Evolutionary conservation across 1,284 basidiomycete genomes (phyloP).

Genomic region (Papiliotrema flavescens): DNA sequence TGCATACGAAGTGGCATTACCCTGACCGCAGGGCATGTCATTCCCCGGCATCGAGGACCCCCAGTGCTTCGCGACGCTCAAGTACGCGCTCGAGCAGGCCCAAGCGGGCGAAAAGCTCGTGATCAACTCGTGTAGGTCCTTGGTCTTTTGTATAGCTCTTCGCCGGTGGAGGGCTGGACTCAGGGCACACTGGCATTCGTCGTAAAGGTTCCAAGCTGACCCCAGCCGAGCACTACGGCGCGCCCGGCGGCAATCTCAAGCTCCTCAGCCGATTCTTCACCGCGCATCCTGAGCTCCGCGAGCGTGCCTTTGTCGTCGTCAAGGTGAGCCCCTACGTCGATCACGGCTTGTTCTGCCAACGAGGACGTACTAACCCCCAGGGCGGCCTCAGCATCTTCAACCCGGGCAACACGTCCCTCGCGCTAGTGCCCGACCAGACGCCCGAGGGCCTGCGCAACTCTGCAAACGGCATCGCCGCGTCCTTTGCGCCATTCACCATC

Average conservation of each 20-base stretch:
- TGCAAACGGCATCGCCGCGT: not conserved
- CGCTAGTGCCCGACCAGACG: not conserved
- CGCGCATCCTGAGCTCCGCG: not conserved
- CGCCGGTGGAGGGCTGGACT: too few species aligned
- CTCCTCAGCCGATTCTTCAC: not conserved
- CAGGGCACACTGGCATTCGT: not conserved
- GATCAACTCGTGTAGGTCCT: not conserved
- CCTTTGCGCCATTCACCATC: not conserved
- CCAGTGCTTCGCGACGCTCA: not conserved
- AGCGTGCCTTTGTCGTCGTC: not conserved
- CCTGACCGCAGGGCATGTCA: too few species aligned
- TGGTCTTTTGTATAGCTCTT: not conserved
- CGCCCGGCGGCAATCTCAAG: not conserved
- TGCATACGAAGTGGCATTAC: not conserved
- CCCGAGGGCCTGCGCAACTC: not conserved
- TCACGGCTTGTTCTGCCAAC: not conserved
- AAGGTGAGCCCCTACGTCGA: not conserved
- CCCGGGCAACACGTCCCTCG: too few species aligned
- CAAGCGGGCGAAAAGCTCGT: not conserved
- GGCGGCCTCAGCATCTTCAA: too few species aligned
- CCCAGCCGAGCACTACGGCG: not conserved
- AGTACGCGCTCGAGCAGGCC: not conserved
- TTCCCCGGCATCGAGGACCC: too few species aligned
- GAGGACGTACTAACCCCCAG: too few species aligned
- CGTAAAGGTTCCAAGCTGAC: not conserved